Base-by-base conservation (phyloP, 2,329 filamentous ascomycete species). In the Chrysosporium keratinophilum region DNA sequence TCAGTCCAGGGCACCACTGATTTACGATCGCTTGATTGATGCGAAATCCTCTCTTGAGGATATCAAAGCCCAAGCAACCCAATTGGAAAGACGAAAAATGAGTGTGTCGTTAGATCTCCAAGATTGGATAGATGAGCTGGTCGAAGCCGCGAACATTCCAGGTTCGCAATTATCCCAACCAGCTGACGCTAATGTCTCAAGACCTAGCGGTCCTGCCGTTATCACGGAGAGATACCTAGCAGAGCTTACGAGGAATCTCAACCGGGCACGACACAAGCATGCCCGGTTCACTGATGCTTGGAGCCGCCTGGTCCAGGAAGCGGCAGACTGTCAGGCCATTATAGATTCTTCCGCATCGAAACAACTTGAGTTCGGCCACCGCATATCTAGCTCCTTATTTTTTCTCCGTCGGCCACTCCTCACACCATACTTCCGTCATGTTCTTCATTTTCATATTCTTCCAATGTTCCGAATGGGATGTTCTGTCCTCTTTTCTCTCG, bases 81-180 rank as follows among this genome's bases (percentile, higher is more conserved):
- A 93, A 66, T 76, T 98, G 40, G 82, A 84, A 59, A 82, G 84
- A 59, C 81, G 89, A 60, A 96, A 95, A 73, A 84, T 81, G 2
- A 88, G 86, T 14, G 87, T 82, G 20, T 83, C 87, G 4, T 74
- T 76, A 52, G 79, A 85, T 41, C 93, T 90, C 64, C 81, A 84
- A 60, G 90, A 95, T 61, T 98, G 93, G 93, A 95, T 98, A 59
- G 91, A 97, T 60, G 93, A 98, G 65, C 74, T 98, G 33, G 83
- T 82, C 2, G 91, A 97, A 59, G 80, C 84, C 58, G 82, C 83
- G 43, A 83, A 80, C 61, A 69, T 88, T 5, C 80, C 83, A 1
- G 87, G 91, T 60, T 73, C 66, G 52, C 73, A 77, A 44, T 64
- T 69, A 4, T 61, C 67, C 4, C 65, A 69, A 15, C 64, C 71